Conservation (phyloP, 441 rosid genomes). For the Corymbia citriodora region DNA sequence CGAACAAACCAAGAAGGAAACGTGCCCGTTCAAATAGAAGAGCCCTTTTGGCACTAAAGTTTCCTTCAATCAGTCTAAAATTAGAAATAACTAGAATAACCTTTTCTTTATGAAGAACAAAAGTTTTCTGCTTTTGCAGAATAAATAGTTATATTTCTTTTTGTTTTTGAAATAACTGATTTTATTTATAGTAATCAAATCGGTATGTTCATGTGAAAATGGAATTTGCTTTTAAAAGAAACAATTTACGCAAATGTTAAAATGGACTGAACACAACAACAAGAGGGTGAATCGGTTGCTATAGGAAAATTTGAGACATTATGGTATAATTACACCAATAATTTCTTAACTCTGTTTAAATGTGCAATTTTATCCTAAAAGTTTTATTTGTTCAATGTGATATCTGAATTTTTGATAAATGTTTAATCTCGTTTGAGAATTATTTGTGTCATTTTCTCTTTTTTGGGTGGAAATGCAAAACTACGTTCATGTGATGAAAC, state of each 20-base stretch:
- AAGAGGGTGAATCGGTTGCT: neutral
- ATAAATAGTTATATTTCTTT: neutral
- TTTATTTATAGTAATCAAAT: neutral
- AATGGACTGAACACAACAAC: neutral
- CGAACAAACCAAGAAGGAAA: neutral
- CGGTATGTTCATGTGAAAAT: neutral
- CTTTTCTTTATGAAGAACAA: neutral
- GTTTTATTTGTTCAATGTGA: too few species aligned
- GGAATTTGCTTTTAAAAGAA: neutral
- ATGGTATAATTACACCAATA: neutral
- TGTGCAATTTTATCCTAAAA: rapidly evolving
- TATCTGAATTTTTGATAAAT: too few species aligned
- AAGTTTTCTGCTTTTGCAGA: neutral
- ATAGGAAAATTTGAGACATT: neutral
- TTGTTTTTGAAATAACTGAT: neutral
- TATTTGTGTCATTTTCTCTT: neutral
- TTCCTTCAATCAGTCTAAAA: neutral
- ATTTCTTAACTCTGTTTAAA: too few species aligned
- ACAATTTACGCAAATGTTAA: neutral
- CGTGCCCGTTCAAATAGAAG: neutral
- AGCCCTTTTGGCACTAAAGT: neutral
- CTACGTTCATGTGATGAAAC: neutral
- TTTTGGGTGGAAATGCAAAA: neutral
- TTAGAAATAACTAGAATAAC: neutral
- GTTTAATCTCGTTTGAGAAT: neutral